These are phyloP conservation scores for Sporisorium reilianum DNA, from an alignment of 1,284 basidiomycete genomes.

Conservation along the genomic window DNA sequence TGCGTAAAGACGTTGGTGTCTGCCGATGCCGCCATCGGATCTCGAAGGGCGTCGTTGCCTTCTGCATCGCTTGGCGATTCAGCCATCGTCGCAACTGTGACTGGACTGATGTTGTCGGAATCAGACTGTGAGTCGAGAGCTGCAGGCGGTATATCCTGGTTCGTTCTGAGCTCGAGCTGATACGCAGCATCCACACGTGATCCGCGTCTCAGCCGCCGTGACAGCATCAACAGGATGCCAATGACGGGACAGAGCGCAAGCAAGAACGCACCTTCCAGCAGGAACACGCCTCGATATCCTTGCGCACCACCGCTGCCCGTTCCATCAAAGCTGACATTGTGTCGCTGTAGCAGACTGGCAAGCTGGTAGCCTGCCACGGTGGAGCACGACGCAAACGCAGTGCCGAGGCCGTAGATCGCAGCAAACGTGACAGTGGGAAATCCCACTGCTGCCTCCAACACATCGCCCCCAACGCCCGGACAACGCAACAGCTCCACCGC, in stretches of 20 bases:
- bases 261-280: slow-evolving; percentile 24
- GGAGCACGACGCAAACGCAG: slow-evolving; percentile 16
- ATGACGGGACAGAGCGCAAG: slow-evolving; percentile 21
- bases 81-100: background rate
- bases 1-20: background rate
- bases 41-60: background rate
- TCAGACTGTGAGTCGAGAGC: background rate
- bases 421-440: slow-evolving; percentile 11
- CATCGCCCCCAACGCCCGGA: too few relatives aligned
- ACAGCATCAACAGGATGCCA: slow-evolving; percentile 2
- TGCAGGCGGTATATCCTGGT: too few relatives aligned
- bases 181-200: background rate
- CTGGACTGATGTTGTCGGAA: background rate
- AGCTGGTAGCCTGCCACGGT: slow-evolving; percentile 23
- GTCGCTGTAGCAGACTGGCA: slow-evolving; percentile 7
- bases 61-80: background rate
- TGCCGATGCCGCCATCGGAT: background rate
- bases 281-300: slow-evolving; percentile 10
- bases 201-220: background rate
- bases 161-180: background rate
- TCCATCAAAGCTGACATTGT: slow-evolving; percentile 9
- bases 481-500: slow-evolving; percentile 15
- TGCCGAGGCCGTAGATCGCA: slow-evolving; percentile 22
- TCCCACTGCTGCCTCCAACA: slow-evolving; percentile 2
- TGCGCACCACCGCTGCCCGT: background rate